Conservation (phyloP, 345 rosid genomes). For the Syzygium jambos region DNA sequence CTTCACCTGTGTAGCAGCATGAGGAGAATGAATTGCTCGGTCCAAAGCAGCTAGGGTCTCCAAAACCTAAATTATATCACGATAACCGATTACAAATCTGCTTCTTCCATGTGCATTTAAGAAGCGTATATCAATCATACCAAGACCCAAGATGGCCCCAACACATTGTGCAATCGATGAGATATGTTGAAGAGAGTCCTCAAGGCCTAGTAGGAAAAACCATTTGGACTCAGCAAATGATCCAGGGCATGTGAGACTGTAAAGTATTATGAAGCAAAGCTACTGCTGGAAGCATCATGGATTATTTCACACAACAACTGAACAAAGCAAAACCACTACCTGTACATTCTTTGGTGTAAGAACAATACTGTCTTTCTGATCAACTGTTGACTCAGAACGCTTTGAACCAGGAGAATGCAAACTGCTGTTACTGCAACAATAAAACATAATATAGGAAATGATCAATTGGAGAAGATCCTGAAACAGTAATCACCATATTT, state of each 20-base stretch:
- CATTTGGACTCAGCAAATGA: slow-evolving; percentile 3
- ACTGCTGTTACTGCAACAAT: slow-evolving; percentile 49
- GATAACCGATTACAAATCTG: background rate
- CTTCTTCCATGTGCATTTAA: background rate
- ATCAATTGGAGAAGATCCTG: background rate
- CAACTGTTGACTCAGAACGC: slow-evolving; percentile 58
- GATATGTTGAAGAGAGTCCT: slow-evolving; percentile 96
- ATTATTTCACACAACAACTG: background rate
- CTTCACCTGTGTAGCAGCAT: slow-evolving; percentile 89
- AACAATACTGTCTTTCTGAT: slow-evolving; percentile 67
- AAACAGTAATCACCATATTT: background rate
- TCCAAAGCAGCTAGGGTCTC: slow-evolving; percentile 93
- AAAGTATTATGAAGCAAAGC: background rate
- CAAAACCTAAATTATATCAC: slow-evolving; percentile 53
- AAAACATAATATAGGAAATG: background rate
- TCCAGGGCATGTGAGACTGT: background rate
- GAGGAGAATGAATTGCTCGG: slow-evolving; percentile 91
- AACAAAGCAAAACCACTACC: slow-evolving; percentile 27
- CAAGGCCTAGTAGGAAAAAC: slow-evolving; percentile 62
- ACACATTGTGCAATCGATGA: slow-evolving; percentile 85
- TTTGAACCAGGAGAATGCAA: slow-evolving; percentile 74
- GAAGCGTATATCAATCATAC: slow-evolving; percentile 30
- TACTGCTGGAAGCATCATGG: background rate
- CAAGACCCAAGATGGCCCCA: slow-evolving; percentile 99
- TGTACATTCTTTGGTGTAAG: slow-evolving; percentile 97